Evolutionary conservation across 768 basidiomycete genomes (phyloP).

Genomic region (Xanthoconium purpureum): DNA sequence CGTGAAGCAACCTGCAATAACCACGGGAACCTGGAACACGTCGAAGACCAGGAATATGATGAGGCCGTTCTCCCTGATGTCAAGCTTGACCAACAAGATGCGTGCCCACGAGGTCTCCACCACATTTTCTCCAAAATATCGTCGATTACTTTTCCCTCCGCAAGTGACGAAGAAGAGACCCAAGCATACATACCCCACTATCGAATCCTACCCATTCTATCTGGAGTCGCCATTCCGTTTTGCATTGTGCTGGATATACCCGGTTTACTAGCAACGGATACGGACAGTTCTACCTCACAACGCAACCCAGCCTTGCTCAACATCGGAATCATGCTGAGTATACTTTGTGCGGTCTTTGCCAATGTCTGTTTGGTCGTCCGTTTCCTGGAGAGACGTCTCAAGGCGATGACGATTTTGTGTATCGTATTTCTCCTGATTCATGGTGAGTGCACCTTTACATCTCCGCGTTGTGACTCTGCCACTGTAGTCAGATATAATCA

Average conservation of each 20-base stretch:
- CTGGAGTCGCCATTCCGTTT: conserved; percentile 70
- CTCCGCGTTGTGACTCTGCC: neutral
- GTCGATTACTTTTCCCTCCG: conserved; percentile 16
- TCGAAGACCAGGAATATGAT: conserved; percentile 11
- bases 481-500: conserved; percentile 57
- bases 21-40: conserved; percentile 3
- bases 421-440: conserved; percentile 67
- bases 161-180: conserved; percentile 23
- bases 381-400: conserved; percentile 69
- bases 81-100: neutral
- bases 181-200: conserved; percentile 51
- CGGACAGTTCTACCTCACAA: conserved; percentile 34
- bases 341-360: conserved; percentile 65
- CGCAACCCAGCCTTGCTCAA: conserved; percentile 58
- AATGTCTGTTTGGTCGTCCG: conserved; percentile 64
- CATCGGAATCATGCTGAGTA: conserved; percentile 60
- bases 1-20: neutral
- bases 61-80: neutral
- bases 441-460: conserved; percentile 41
- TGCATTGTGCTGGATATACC: conserved; percentile 82
- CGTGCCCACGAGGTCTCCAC: neutral
- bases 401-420: conserved; percentile 58
- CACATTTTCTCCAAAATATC: conserved; percentile 1
- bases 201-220: conserved; percentile 61
- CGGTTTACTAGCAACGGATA: conserved; percentile 67